Evolutionary conservation across 495 filamentous ascomycete genomes (phyloP).

Genomic region (Tuber aestivum): DNA sequence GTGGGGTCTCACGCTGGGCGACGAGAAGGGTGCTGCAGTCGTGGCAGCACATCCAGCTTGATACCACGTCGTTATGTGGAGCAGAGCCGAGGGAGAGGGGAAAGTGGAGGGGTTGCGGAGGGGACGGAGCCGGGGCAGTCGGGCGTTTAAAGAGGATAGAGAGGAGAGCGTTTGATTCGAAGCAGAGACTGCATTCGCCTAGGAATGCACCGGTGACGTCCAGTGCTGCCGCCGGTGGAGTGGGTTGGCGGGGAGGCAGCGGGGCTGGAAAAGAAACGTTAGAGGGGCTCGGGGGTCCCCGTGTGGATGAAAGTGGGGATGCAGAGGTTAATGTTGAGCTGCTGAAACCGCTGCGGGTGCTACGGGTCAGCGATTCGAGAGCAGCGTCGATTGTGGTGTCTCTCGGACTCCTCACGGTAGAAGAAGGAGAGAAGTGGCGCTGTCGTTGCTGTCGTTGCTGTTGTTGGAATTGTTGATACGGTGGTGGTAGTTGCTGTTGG

Average conservation of each 20-base stretch:
- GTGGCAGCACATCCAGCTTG: slow-evolving; percentile 40
- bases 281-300: background rate
- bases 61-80: slow-evolving; percentile 42
- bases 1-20: slow-evolving; percentile 23
- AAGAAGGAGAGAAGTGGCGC: background rate
- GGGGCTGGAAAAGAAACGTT: background rate
- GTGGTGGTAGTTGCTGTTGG: background rate
- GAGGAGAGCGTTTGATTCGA: slow-evolving; percentile 43
- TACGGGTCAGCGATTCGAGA: slow-evolving; percentile 30
- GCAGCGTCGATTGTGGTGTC: slow-evolving; percentile 40
- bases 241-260: background rate
- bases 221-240: slow-evolving; percentile 22
- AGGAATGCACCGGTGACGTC: slow-evolving; percentile 29
- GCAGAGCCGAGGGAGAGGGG: slow-evolving; percentile 36
- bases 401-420: slow-evolving; percentile 18
- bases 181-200: slow-evolving; percentile 44
- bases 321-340: background rate
- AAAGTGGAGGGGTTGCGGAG: slow-evolving; percentile 30
- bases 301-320: background rate
- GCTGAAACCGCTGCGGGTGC: slow-evolving; percentile 18
- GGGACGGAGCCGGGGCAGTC: slow-evolving; percentile 9
- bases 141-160: slow-evolving; percentile 44
- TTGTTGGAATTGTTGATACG: background rate
- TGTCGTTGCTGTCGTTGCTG: background rate
- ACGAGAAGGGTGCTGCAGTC: slow-evolving; percentile 35